Evolutionary conservation across 140 eudicot genomes (phyloP), one percentile per base, ranked within the genome.

Genomic region (Anethum foeniculum): DNA sequence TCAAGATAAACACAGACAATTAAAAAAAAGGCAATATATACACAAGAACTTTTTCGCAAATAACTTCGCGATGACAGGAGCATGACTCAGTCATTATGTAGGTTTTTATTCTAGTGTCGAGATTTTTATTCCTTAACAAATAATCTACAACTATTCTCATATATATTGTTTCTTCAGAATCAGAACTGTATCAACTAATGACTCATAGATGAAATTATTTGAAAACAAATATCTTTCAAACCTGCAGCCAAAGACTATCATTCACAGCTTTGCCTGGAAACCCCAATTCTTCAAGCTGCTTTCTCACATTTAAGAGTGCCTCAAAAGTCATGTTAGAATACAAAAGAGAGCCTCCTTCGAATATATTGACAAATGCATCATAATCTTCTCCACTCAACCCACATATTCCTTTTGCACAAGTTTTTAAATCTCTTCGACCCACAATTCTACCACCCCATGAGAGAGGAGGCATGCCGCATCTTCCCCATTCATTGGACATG

Each of bases 221-320:
- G 19, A 72, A 41, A 44, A 74, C 16, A 44, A 23, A 74, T 41
- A 41, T 73, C 47, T 72, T 76, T 76, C 48, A 80, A 23, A 95
- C 99, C 99, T 95, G 99, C 77, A 95, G 88, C 99, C 99, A 95
- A 58, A 95, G 93, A 84, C 93, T 96, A 83, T 95, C 99, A 81
- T 93, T 93, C 81, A 95, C 97, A 34, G 98, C 93, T 89, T 93
- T 93, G 85, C 98, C 86, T 65, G 97, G 97, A 77, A 93, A 95
- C 64, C 97, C 98, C 87, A 93, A 82, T 81, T 95, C 99, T 88
- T 95, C 99, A 60, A 95, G 91, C 30, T 88, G 97, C 81, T 91
- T 95, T 85, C 99, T 93, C 88, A 89, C 98, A 91, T 87, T 89
- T 75, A 95, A 78, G 83, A 95, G 99, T 0, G 94, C 96, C 79